Percentiles rank a stretch among this genome's conserved stretches.
Evolutionary conservation across 1,284 basidiomycete species (phyloP).

Genomic region (Vanrija humicola): DNA sequence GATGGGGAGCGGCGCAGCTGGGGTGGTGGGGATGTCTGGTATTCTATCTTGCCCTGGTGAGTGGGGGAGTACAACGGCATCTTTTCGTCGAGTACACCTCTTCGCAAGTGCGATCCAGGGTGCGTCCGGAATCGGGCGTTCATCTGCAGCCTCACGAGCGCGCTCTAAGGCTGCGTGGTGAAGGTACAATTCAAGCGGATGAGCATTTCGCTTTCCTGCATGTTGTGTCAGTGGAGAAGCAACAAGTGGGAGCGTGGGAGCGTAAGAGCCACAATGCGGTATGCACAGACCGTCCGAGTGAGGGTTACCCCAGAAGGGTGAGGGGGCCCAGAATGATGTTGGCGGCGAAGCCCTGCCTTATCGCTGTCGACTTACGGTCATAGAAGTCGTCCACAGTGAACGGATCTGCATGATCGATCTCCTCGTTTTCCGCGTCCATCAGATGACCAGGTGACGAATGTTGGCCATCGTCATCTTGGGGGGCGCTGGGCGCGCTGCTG

Average conservation of each 20-base stretch:
- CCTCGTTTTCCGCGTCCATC: too few species aligned
- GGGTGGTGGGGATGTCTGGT: too few species aligned
- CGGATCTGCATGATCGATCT: too few species aligned
- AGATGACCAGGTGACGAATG: too few species aligned
- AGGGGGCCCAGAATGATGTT: not conserved
- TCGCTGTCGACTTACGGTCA: not conserved
- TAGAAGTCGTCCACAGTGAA: too few species aligned
- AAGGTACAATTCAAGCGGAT: constrained; percentile 18
- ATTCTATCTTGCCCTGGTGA: not conserved
- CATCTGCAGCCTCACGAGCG: constrained; percentile 10
- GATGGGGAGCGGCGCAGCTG: too few species aligned
- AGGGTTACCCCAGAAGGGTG: not conserved
- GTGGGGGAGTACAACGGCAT: constrained; percentile 4
- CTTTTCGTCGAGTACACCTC: constrained; percentile 1
- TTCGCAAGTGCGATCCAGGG: constrained; percentile 12
- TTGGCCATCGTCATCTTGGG: too few species aligned
- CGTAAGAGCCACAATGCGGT: too few species aligned
- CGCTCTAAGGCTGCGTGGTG: constrained; percentile 18
- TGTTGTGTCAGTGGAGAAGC: not conserved
- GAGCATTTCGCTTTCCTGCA: not conserved
- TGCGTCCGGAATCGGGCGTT: constrained; percentile 16
- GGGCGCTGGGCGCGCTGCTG: too few species aligned
- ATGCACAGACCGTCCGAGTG: not conserved
- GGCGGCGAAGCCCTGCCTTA: too few species aligned
- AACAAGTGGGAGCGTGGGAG: too few species aligned